A percentile compares a stretch with the other conserved stretches of the same genome.
Evolutionary conservation across 352 stramenopile species (phyloP).

Genomic region (Pythium vanterpoolii): DNA sequence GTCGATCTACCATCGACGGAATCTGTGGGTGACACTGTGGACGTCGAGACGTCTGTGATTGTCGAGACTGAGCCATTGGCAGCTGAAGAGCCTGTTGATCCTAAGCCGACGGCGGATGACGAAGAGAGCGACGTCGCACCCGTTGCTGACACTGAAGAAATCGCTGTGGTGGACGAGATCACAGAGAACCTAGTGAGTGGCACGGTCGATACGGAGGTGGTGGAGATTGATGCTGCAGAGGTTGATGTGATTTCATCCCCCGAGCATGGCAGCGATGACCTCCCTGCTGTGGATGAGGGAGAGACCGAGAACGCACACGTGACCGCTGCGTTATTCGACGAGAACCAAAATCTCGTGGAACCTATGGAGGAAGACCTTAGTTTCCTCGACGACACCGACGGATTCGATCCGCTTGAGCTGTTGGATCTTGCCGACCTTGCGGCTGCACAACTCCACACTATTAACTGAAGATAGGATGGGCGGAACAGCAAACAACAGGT

Average conservation of each 20-base stretch:
- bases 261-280: neutral
- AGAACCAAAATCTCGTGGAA: neutral
- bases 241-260: neutral
- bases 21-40: neutral
- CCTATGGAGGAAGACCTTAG: conserved; percentile 1
- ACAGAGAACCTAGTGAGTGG: neutral
- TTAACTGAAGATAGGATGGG: neutral
- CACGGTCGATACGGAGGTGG: neutral
- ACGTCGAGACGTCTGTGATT: neutral
- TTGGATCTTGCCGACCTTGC: conserved; percentile 19
- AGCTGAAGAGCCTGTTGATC: neutral
- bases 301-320: neutral
- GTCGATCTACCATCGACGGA: neutral
- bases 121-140: neutral
- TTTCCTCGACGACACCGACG: conserved; percentile 15
- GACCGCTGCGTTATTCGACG: neutral
- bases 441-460: conserved; percentile 15
- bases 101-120: neutral
- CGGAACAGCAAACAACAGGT: neutral
- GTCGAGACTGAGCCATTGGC: neutral
- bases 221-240: too few relatives aligned
- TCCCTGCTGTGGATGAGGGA: neutral
- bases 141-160: neutral
- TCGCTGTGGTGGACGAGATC: neutral
- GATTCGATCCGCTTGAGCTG: conserved; percentile 18